A percentile compares a stretch with the other conserved stretches of the same genome.
These are phyloP conservation scores for Trichoderma sp. DNA, from an alignment of 2,329 filamentous ascomycete species.

Conservation along the genomic window DNA sequence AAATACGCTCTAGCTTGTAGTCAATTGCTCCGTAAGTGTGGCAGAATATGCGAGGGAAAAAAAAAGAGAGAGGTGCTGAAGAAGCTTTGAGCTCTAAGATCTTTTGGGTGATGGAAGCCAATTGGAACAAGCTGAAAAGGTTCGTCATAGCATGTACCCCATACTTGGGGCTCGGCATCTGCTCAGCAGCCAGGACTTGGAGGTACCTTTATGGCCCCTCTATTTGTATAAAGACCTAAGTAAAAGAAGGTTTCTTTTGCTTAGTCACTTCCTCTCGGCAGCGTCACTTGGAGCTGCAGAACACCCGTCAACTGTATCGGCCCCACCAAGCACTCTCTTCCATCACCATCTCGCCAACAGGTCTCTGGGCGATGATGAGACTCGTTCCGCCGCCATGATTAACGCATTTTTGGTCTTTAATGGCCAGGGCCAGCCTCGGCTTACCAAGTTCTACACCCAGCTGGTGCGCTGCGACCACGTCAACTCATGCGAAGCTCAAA, in stretches of 20 bases:
- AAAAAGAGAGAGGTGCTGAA: neutral
- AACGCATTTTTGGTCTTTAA: constrained; percentile 99
- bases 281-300: constrained; percentile 15
- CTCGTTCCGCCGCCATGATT: constrained; percentile 68
- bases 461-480: constrained; percentile 60
- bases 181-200: neutral
- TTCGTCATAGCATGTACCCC: constrained; percentile 24
- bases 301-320: neutral
- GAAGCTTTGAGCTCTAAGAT: constrained; percentile 22
- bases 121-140: constrained; percentile 9
- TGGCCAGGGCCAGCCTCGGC: constrained; percentile 91
- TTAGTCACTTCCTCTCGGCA: constrained; percentile 9
- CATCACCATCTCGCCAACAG: constrained; percentile 22
- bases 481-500: neutral
- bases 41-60: neutral
- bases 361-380: constrained; percentile 31
- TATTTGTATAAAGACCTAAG: neutral
- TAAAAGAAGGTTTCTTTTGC: neutral
- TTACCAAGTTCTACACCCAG: constrained; percentile 99
- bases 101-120: neutral
- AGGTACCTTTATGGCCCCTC: neutral
- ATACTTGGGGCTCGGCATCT: constrained; percentile 17
- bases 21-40: neutral
- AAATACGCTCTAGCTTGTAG: neutral
- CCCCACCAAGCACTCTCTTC: constrained; percentile 14